Evolutionary conservation across 768 basidiomycete species (phyloP).

Genomic region (Leccinum ochraceum): DNA sequence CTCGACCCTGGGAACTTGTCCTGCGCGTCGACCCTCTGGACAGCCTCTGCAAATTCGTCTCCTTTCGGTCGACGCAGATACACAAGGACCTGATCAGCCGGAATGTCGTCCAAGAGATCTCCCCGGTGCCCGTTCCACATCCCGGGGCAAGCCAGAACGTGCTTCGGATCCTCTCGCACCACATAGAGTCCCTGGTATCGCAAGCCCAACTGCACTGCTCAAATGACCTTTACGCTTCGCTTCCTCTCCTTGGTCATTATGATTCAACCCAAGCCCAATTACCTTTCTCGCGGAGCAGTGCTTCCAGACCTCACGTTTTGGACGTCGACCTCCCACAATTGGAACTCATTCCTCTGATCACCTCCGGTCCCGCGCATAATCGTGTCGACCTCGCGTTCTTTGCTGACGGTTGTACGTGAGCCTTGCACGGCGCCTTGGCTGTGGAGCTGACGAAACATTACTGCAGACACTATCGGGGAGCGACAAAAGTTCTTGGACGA

Average conservation of each 20-base stretch:
- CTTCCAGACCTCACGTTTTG: neutral
- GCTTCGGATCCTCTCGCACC: slow-evolving; percentile 23
- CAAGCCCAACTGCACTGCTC: slow-evolving; percentile 25
- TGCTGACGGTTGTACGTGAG: slow-evolving; percentile 68
- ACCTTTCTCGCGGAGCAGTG: slow-evolving; percentile 7
- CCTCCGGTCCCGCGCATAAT: slow-evolving; percentile 63
- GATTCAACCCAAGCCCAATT: slow-evolving; percentile 17
- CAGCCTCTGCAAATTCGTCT: slow-evolving; percentile 21
- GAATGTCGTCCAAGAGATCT: slow-evolving; percentile 13
- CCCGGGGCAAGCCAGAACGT: slow-evolving; percentile 10
- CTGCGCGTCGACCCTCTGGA: slow-evolving; percentile 19
- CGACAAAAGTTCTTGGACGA: slow-evolving; percentile 65
- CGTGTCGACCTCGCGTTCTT: slow-evolving; percentile 78
- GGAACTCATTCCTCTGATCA: slow-evolving; percentile 55
- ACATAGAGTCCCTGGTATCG: slow-evolving; percentile 15
- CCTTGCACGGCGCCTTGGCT: neutral
- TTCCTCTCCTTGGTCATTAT: neutral
- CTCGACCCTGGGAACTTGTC: slow-evolving; percentile 66
- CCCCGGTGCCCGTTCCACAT: slow-evolving; percentile 12
- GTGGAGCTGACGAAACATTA: slow-evolving; percentile 1
- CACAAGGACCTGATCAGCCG: slow-evolving; percentile 20
- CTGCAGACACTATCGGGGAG: slow-evolving; percentile 56
- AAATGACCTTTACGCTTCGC: slow-evolving; percentile 20
- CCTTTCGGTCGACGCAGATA: slow-evolving; percentile 21
- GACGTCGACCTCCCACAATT: slow-evolving; percentile 42